Base-by-base conservation (phyloP, 352 stramenopile genomes). In the Pythium insidiosum region DNA sequence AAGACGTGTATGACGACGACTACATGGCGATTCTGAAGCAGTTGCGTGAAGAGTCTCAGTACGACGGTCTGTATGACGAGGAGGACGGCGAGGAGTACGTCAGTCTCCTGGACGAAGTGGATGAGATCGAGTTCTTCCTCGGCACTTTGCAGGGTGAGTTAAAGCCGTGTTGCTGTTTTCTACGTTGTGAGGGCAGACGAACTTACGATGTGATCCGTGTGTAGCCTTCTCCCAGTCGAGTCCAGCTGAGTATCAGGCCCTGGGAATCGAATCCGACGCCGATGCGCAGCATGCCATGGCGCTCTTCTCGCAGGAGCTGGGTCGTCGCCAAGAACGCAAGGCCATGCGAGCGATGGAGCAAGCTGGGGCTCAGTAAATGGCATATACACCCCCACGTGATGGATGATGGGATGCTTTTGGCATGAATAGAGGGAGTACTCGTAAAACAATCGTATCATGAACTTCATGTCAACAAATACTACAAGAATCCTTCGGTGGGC, bases 11-110 rank as follows among this genome's bases (percentile, higher is more conserved):
- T 38, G 94, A 98, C 50, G 84, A 95, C 47, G 80, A 95, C 45
- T 96, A 97, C 58, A 94, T 96, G 54, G 82, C 83, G 11, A 98
- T 97, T 46, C 68, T 97, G 39, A 88, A 93, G 43, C 86, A 96
- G 75, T 39, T 91, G 55, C 89, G 81, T 45, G 85, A 96, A 46
- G 83, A 97, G 45, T 88, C 91, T 21, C 67, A 74, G 34, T 69
- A 91, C 25, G 71, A 78, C 13, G 72, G 67, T 43, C 62, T 72
- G 44, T 84, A 73, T 45, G 70, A 84, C 50, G 76, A 88, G 22
- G 94, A 97, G 38, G 68, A 78, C 22, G 91, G 97, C n/a, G 92
- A 97, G 50, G 87, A 97, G 44, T 96, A 95, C 54, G 87, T 79
- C 53, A 91, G 77, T 50, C 67, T 95, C 48, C 60, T 98, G 30